Evolutionary conservation across 148 eudicot genomes (phyloP).

Genomic region (Silene conica): DNA sequence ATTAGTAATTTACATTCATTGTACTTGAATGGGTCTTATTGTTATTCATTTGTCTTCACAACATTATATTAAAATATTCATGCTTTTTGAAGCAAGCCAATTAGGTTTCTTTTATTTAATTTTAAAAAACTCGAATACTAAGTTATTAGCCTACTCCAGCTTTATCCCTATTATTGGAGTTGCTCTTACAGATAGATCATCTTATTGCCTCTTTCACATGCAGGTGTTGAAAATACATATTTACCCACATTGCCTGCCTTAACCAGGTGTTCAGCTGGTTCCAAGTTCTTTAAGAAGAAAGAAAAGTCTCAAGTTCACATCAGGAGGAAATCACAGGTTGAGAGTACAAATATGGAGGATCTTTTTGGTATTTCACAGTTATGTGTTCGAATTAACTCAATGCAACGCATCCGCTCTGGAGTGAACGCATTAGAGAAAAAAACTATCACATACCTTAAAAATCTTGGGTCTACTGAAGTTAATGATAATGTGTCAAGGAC

Average conservation of each 20-base stretch:
- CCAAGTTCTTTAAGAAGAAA: constrained; percentile 75
- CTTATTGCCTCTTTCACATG: constrained; percentile 9
- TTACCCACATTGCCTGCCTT: constrained; percentile 68
- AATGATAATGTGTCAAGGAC: constrained; percentile 33
- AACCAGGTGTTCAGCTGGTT: constrained; percentile 75
- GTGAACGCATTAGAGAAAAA: constrained; percentile 59
- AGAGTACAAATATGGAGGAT: constrained; percentile 34
- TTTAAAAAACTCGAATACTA: neutral
- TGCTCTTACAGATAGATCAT: neutral
- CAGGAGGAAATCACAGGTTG: constrained; percentile 53
- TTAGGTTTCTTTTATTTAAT: too few species aligned
- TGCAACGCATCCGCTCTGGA: constrained; percentile 59
- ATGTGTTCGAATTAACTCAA: constrained; percentile 80
- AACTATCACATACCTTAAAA: constrained; percentile 45
- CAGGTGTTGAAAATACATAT: constrained; percentile 59
- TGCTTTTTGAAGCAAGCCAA: too few species aligned
- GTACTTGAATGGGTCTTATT: neutral
- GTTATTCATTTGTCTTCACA: neutral
- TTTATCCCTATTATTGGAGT: neutral
- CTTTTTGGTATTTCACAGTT: constrained; percentile 51
- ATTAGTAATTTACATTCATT: too few species aligned
- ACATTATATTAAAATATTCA: too few species aligned
- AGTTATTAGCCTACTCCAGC: neutral
- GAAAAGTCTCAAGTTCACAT: constrained; percentile 43
- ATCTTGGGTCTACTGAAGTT: constrained; percentile 36